These are phyloP conservation scores for Cercospora sp. DNA, from an alignment of 2,329 filamentous ascomycete species.

Conservation along the genomic window DNA sequence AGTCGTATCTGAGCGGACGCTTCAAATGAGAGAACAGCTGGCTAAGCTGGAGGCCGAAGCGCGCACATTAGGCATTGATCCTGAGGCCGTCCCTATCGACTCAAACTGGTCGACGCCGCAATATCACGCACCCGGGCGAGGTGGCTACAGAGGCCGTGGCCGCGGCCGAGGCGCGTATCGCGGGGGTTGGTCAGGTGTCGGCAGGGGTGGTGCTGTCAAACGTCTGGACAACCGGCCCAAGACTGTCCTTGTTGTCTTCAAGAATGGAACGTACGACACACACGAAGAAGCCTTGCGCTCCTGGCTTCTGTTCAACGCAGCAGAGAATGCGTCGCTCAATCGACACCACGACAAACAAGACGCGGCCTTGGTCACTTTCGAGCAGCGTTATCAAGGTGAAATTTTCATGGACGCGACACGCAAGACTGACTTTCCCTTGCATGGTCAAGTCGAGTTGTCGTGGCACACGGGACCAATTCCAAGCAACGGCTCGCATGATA, in stretches of 20 bases:
- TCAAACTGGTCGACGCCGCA: conserved; percentile 25
- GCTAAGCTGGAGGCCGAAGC: conserved; percentile 74
- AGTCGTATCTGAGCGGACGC: conserved; percentile 53
- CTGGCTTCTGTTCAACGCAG: conserved; percentile 53
- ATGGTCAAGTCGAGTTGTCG: conserved; percentile 64
- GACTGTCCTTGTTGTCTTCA: conserved; percentile 59
- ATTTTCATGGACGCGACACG: conserved; percentile 40
- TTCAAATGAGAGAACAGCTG: conserved; percentile 68
- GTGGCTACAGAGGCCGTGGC: conserved; percentile 40
- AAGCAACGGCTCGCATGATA: conserved; percentile 1
- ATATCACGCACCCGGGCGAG: conserved; percentile 26
- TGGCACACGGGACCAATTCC: conserved; percentile 51
- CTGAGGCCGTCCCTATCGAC: conserved; percentile 44
- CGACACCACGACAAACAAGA: conserved; percentile 42
- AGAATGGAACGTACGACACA: conserved; percentile 60
- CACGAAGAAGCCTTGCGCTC: conserved; percentile 70
- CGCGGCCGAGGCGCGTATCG: conserved; percentile 48
- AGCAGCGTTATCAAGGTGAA: conserved; percentile 63
- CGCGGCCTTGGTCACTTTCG: conserved; percentile 45
- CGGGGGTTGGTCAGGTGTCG: conserved; percentile 47
- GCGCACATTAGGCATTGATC: conserved; percentile 66
- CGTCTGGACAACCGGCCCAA: conserved; percentile 76
- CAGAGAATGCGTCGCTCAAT: conserved; percentile 43
- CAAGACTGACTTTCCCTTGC: conserved; percentile 54
- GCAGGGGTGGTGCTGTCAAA: conserved; percentile 53